These are phyloP conservation scores for Ogataea sp. DNA, from an alignment of 805 yeast species.

Conservation along the genomic window DNA sequence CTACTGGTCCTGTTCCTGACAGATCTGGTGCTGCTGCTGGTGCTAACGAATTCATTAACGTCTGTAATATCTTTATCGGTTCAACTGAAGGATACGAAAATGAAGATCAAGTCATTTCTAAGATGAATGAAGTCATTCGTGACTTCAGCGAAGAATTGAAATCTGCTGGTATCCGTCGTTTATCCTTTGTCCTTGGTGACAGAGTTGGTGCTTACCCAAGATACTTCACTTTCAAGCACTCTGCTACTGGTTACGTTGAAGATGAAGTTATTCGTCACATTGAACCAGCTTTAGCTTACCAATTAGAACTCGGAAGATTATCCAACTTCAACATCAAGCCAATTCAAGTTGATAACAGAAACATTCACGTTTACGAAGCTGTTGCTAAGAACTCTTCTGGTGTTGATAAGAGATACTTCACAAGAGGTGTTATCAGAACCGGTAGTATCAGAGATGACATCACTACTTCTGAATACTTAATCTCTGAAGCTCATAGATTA, in stretches of 20 bases:
- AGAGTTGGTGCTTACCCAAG: slow-evolving; percentile 85
- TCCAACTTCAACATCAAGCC: slow-evolving; percentile 94
- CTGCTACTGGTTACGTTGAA: slow-evolving; percentile 74
- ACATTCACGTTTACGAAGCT: slow-evolving; percentile 96
- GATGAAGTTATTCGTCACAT: slow-evolving; percentile 94
- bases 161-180: slow-evolving; percentile 76
- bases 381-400: slow-evolving; percentile 83
- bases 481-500: slow-evolving; percentile 92
- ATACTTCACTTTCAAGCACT: slow-evolving; percentile 78
- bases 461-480: slow-evolving; percentile 86
- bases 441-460: slow-evolving; percentile 92
- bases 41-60: slow-evolving; percentile 49
- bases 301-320: slow-evolving; percentile 87
- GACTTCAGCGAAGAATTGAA: slow-evolving; percentile 64
- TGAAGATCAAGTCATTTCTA: slow-evolving; percentile 60
- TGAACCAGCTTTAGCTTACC: slow-evolving; percentile 97
- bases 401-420: slow-evolving; percentile 90
- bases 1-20: slow-evolving; percentile 42
- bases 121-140: slow-evolving; percentile 56
- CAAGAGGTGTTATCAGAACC: slow-evolving; percentile 95
- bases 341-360: slow-evolving; percentile 91
- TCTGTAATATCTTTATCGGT: slow-evolving; percentile 72
- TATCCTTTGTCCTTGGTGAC: slow-evolving; percentile 84
- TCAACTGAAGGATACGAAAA: slow-evolving; percentile 65
- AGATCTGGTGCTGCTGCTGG: slow-evolving; percentile 21